These are phyloP conservation scores for Cyberlindnera japonica DNA, from an alignment of 805 yeast species.

Conservation along the genomic window DNA sequence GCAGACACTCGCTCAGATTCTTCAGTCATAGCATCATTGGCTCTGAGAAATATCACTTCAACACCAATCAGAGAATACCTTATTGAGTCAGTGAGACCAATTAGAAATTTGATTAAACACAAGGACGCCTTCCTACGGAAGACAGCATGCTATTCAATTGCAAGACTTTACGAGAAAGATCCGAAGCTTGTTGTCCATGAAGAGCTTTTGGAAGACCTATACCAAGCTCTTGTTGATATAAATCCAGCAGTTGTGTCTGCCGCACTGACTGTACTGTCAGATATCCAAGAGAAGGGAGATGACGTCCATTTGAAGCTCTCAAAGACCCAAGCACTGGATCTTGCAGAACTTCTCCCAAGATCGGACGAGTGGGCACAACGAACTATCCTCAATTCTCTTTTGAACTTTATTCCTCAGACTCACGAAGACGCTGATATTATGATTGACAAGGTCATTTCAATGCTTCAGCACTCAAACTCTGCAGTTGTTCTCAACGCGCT, in stretches of 20 bases:
- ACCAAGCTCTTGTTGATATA: constrained; percentile 50
- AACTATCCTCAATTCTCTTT: constrained; percentile 58
- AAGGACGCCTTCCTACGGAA: constrained; percentile 59
- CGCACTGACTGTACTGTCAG: constrained; percentile 63
- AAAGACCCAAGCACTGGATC: constrained; percentile 39
- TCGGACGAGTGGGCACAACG: constrained; percentile 65
- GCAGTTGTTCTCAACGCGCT: constrained; percentile 77
- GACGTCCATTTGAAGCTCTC: constrained; percentile 52
- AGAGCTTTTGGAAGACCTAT: constrained; percentile 46
- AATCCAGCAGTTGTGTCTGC: constrained; percentile 64
- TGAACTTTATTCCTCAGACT: constrained; percentile 67
- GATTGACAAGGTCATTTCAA: constrained; percentile 63
- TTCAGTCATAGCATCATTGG: constrained; percentile 54
- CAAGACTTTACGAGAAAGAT: constrained; percentile 59
- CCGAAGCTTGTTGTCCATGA: constrained; percentile 40
- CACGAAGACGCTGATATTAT: constrained; percentile 62
- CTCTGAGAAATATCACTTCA: constrained; percentile 60
- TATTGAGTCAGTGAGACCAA: constrained; percentile 40
- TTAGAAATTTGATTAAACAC: constrained; percentile 39
- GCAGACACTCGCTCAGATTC: constrained; percentile 47
- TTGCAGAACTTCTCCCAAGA: constrained; percentile 33
- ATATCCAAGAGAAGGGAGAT: constrained; percentile 55
- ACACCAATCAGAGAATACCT: constrained; percentile 52
- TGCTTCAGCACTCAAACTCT: constrained; percentile 75
- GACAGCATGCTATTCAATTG: constrained; percentile 65